These are phyloP conservation scores for Colletotrichum tanaceti DNA, from an alignment of 2,329 filamentous ascomycete species.

Conservation along the genomic window DNA sequence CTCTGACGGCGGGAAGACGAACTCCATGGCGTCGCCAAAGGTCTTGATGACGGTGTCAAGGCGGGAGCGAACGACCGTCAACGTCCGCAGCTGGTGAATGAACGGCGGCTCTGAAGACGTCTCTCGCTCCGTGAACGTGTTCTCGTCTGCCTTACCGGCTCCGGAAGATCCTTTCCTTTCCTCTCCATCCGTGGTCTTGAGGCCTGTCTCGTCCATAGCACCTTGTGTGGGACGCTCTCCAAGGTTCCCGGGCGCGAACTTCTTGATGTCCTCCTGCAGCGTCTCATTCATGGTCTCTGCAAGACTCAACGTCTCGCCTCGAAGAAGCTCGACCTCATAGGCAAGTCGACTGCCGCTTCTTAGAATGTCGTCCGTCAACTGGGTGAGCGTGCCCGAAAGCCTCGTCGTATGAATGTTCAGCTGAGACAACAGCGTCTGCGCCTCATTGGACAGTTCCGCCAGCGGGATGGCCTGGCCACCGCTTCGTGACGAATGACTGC, in stretches of 20 bases:
- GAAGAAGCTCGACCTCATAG: conserved; percentile 92
- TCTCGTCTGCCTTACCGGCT: conserved; percentile 19
- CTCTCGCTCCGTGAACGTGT: conserved; percentile 39
- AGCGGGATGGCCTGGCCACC: conserved; percentile 65
- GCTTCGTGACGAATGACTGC: conserved; percentile 42
- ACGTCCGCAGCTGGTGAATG: conserved; percentile 82
- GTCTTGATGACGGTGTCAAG: conserved; percentile 89
- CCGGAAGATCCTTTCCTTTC: conserved; percentile 28
- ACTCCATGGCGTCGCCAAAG: conserved; percentile 96
- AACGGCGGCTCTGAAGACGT: conserved; percentile 67
- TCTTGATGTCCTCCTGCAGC: conserved; percentile 76
- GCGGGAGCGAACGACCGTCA: conserved; percentile 84
- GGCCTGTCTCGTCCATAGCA: conserved; percentile 38
- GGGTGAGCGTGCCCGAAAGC: conserved; percentile 82
- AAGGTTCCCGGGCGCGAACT: conserved; percentile 72
- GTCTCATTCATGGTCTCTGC: conserved; percentile 81
- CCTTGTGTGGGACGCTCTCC: conserved; percentile 45
- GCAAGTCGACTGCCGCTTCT: conserved; percentile 87
- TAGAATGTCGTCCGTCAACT: conserved; percentile 94
- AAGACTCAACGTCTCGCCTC: conserved; percentile 87
- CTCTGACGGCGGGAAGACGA: conserved; percentile 90
- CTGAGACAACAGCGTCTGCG: conserved; percentile 86
- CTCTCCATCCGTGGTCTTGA: conserved; percentile 28
- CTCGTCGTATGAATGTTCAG: conserved; percentile 89
- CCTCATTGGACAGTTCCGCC: conserved; percentile 81